Evolutionary conservation across 192 early-diverging fungal species (phyloP).

Genomic region (Coemansia sp.): DNA sequence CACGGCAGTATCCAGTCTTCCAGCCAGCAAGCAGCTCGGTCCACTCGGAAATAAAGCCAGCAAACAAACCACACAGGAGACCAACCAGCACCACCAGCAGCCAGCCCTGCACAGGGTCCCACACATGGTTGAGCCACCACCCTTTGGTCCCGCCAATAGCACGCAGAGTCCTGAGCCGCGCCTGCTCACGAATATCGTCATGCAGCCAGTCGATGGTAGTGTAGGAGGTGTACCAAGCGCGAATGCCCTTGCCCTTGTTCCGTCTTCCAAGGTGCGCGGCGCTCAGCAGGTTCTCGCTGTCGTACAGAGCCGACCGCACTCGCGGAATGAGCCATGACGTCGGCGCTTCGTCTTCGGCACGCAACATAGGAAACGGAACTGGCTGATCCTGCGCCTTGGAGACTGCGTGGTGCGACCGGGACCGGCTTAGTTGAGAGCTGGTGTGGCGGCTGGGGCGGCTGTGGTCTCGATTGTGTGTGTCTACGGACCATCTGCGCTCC

Average conservation of each 20-base stretch:
- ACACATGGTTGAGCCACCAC: constrained; percentile 61
- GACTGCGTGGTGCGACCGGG: constrained; percentile 19
- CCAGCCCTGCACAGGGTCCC: constrained; percentile 85
- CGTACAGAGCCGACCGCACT: constrained; percentile 42
- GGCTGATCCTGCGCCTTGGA: constrained; percentile 4
- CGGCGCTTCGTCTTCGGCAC: constrained; percentile 41
- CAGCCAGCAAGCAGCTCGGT: constrained; percentile 83
- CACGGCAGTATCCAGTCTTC: constrained; percentile 79
- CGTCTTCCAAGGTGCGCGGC: constrained; percentile 20
- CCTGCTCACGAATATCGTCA: constrained; percentile 80
- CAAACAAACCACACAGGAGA: constrained; percentile 43
- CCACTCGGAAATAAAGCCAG: constrained; percentile 51
- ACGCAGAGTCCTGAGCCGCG: constrained; percentile 61
- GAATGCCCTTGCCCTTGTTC: constrained; percentile 42
- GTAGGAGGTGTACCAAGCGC: constrained; percentile 48
- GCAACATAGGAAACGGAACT: constrained; percentile 42
- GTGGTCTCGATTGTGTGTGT: neutral
- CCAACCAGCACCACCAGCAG: constrained; percentile 76
- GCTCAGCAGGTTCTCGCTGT: constrained; percentile 35
- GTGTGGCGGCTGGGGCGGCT: neutral
- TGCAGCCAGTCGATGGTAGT: constrained; percentile 81
- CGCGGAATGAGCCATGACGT: constrained; percentile 51
- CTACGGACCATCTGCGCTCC: constrained; percentile 12
- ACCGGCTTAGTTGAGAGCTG: constrained; percentile 12
- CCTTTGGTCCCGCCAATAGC: constrained; percentile 57